Base-by-base conservation (phyloP, 2,329 filamentous ascomycete genomes). In the Aspergillus pseudonomiae region DNA sequence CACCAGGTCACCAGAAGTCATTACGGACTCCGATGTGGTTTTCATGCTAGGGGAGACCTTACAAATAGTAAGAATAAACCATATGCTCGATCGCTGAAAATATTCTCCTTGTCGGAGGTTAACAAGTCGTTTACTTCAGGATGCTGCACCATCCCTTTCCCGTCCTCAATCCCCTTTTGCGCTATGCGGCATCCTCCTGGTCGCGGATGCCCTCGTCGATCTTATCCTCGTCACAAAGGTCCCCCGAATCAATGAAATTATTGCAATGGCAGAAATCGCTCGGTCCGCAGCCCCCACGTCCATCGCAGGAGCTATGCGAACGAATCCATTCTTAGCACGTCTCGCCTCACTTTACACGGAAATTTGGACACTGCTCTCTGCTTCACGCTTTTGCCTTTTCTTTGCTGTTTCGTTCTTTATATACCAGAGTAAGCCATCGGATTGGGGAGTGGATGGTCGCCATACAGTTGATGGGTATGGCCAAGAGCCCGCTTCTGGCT, bases 11-110 rank as follows among this genome's bases (percentile, higher is more conserved):
- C 94, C 94, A 6, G 80, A 82, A 65, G 84, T 86, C 50, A 84
- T 97, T 71, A 88, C 91, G 56, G 90, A 94, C 74, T 92, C 96
- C 73, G 88, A 90, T 59, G 78, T 96, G 26, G 91, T 97, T 55
- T 92, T 88, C 70, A 85, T 97, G 34, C 81, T 97, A 30, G 93
- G 93, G 60, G 91, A 96, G 78, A 88, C 91, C 59, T 91, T 96
- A 88, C 88, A 89, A 70, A 86, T 97, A 76, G 92, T 94, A 83
- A 43, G 61, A 32, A n/a, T 55, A 41, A n/a, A n/a, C 32, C 26
- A 43, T 24, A 43, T n/a, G 2, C 7, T 43, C 34, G 16, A 24
- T 28, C 28, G 9, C 19, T n/a, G 14, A 41, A 41, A 41, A 9
- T 19, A 6, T 6, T 34, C 16, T 16, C 6, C 16, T 9, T 41